Evolutionary conservation across 257 asterid genomes (phyloP).

Genomic region (Penstemon barbatus): DNA sequence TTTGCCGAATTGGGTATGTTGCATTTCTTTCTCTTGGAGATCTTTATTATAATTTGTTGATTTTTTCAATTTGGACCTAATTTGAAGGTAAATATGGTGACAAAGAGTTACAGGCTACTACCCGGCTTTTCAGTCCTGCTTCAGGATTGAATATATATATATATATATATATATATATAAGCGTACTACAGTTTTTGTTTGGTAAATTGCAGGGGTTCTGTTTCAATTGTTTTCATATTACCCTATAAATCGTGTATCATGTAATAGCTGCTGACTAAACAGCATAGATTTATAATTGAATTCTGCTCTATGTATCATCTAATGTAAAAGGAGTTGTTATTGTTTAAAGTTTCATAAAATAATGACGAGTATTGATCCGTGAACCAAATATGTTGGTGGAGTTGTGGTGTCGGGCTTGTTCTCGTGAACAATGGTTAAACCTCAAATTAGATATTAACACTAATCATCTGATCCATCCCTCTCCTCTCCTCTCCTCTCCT

Average conservation of each 20-base stretch:
- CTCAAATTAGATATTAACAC: too few species aligned
- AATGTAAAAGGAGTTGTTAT: neutral
- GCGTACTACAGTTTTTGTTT: neutral
- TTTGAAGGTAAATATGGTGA: neutral
- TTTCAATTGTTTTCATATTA: neutral
- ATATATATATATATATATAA: too few species aligned
- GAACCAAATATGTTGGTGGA: too few species aligned
- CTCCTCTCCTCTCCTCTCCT: too few species aligned
- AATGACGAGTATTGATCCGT: too few species aligned
- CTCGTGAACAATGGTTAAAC: too few species aligned
- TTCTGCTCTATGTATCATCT: neutral
- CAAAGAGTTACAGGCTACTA: neutral
- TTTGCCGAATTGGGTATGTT: constrained; percentile 7
- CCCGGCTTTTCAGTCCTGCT: neutral
- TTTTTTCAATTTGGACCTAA: neutral
- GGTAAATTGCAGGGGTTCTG: neutral
- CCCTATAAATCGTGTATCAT: neutral
- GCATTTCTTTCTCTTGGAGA: neutral
- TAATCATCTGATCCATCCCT: too few species aligned
- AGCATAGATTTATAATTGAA: neutral
- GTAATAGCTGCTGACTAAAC: neutral
- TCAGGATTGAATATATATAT: neutral
- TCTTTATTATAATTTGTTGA: neutral
- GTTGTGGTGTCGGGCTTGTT: too few species aligned
- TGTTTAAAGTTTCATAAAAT: too few species aligned